Base-by-base conservation (phyloP, 2,329 filamentous ascomycete species). In the Epichloe amarillans region DNA sequence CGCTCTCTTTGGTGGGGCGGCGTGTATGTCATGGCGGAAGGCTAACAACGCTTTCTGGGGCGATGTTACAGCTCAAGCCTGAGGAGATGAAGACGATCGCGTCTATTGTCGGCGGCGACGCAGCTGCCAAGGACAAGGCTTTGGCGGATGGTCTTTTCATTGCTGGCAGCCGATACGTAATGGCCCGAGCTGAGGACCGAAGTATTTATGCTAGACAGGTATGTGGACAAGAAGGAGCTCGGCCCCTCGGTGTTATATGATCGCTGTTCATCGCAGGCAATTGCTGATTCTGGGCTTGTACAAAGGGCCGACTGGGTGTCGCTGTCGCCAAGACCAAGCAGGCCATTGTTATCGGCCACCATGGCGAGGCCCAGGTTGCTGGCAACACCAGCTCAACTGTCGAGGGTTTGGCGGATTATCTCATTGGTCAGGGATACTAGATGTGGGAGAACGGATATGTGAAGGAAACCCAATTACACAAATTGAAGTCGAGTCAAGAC, bases 141-240 rank as follows among this genome's bases (percentile, higher is more conserved):
- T 83, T 83, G 60, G 70, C 73, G 49, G 82, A 83, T 21, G 91
- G 91, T 56, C 66, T 96, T 63, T 78, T 87, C 70, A 69, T 96
- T 60, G 82, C 70, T 46, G 86, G 85, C 57, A 80, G 84, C 64
- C 86, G 87, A 69, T 96, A 84, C 68, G 78, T 96, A 65, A 75
- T 84, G 64, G 76, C 87, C 66, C 82, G 79, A 64, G 80, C 83
- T 49, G 86, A 90, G 55, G 88, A 86, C 35, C 77, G 84, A 66
- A 84, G 81, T 71, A 70, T 95, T 61, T 95, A 95, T 69, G 87
- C 82, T 57, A 88, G 90, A 79, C 83, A 88, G 80, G 89, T 94
- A 74, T 55, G 73, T 50, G 14, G 52, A 38, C 42, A 42, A 5
- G 14, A 42, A 5, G 14, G 26, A 23, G 7, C 12, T 17, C 8